phyloP scores from a whole-genome alignment of 306 rosid species.

The Vigna trinervia region DNA sequence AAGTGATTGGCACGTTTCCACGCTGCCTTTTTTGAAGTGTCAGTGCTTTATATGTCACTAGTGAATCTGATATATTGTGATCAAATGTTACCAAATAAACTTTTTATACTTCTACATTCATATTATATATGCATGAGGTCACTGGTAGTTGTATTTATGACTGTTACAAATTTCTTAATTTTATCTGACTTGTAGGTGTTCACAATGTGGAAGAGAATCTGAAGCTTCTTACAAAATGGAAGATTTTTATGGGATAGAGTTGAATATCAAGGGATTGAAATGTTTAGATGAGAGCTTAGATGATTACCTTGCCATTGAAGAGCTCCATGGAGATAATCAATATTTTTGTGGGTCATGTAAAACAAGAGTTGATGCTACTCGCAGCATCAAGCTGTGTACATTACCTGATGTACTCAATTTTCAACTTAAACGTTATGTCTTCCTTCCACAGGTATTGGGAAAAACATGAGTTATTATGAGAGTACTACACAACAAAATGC shows the following conservation, averaged over 20 bases:
- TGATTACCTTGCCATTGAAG: conserved; percentile 89
- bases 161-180: conserved; percentile 32
- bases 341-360: conserved; percentile 91
- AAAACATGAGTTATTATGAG: conserved; percentile 25
- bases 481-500: conserved; percentile 8
- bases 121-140: conserved; percentile 5
- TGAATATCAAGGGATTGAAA: conserved; percentile 88
- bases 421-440: conserved; percentile 95
- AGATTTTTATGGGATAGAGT: conserved; percentile 97
- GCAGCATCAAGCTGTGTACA: conserved; percentile 88
- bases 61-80: conserved; percentile 20
- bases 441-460: conserved; percentile 86
- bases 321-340: conserved; percentile 95
- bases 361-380: conserved; percentile 91
- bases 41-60: conserved; percentile 26
- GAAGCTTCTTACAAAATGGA: conserved; percentile 94
- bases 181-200: conserved; percentile 66
- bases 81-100: conserved; percentile 24
- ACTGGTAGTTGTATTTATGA: conserved; percentile 18
- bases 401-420: conserved; percentile 87
- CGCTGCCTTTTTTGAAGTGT: conserved; percentile 42
- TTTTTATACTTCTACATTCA: background rate
- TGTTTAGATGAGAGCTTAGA: conserved; percentile 83
- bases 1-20: conserved; percentile 34
- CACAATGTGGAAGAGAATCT: conserved; percentile 83